Evolutionary conservation across 169 alveolate genomes (phyloP), one percentile per base, ranked within the genome.

Genomic region (Cryptosporidium canis): DNA sequence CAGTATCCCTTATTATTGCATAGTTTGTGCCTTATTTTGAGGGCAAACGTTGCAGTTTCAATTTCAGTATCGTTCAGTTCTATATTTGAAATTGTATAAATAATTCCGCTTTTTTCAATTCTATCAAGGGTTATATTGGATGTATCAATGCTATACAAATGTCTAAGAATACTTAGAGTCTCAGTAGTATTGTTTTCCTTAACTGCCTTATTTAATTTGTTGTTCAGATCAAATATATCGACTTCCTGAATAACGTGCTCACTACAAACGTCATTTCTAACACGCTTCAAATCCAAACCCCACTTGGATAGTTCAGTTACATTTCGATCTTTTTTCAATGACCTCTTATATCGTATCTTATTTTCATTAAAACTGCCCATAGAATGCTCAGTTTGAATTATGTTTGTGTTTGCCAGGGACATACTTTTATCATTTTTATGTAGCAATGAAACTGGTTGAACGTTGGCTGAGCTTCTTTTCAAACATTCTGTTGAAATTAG

Each of bases 1-100:
- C 66, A 45, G 45, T 44, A 68, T 31, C 48, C 66, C 27, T 68
- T 68, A 33, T 48, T 45, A 48, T 68, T 68, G 14, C 83, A 68
- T 12, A 68, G n/a, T 47, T 44, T 68, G 41, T 45, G 66, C 29
- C 83, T 41, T 0, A 68, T 24, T n/a, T 14, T 77, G 0, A 77
- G 18, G 24, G 71, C 87, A 55, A 56, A 35, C 24, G 37, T 77
- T 6, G 71, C 51, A 37, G 51, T 58, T 21, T 77, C 87, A 12
- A 39, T 77, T 27, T 58, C 87, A n/a, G 7, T 39, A 18, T 14
- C 43, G 6, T 55, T 43, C 29, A 39, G 21, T 41, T 77, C 71
- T 0, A 58, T 21, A 24, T 41, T 21, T 24, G 61, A 24, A 44
- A 77, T 35, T 4, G 43, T 37, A 5, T 77, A 29, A 21, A 77